Evolutionary conservation across 495 filamentous ascomycete genomes (phyloP).

Genomic region (Symbiotaphrina buchneri): DNA sequence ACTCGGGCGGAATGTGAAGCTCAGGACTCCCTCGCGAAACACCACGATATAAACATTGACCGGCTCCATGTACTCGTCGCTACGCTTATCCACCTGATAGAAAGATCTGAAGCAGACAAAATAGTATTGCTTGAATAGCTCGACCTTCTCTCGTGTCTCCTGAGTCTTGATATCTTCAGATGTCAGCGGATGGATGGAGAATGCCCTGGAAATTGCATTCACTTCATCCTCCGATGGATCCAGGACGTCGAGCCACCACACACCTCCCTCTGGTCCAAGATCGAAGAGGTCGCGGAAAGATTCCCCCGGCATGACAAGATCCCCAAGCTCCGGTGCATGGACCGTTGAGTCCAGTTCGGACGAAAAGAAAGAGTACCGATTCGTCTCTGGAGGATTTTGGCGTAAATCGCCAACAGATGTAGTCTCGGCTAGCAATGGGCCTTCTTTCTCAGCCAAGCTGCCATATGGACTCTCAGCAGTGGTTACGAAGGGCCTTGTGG

Average conservation of each 20-base stretch:
- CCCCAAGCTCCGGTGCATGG: slow-evolving; percentile 71
- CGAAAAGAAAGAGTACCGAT: slow-evolving; percentile 87
- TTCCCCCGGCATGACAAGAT: slow-evolving; percentile 70
- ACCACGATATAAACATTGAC: slow-evolving; percentile 94
- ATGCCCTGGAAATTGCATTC: slow-evolving; percentile 69
- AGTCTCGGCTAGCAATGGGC: too few species aligned
- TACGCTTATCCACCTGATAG: slow-evolving; percentile 52
- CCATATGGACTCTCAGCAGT: too few species aligned
- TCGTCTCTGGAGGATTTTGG: too few species aligned
- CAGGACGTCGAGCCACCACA: slow-evolving; percentile 91
- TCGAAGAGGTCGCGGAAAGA: slow-evolving; percentile 75
- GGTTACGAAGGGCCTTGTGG: slow-evolving; percentile 1
- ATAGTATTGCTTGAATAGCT: slow-evolving; percentile 92
- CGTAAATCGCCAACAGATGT: too few species aligned
- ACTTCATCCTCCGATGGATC: slow-evolving; percentile 81
- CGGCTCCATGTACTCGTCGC: slow-evolving; percentile 63
- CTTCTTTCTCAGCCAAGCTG: too few species aligned
- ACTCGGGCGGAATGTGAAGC: slow-evolving; percentile 74
- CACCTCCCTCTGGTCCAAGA: slow-evolving; percentile 49
- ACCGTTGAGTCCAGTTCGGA: slow-evolving; percentile 81
- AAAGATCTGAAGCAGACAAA: slow-evolving; percentile 95
- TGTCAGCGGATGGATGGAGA: slow-evolving; percentile 81
- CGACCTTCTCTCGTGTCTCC: slow-evolving; percentile 92
- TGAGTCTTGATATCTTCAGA: slow-evolving; percentile 86
- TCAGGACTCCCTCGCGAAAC: slow-evolving; percentile 85